These are phyloP conservation scores for Cordyceps fumosorosea DNA, from an alignment of 2,329 filamentous ascomycete genomes.

Conservation along the genomic window DNA sequence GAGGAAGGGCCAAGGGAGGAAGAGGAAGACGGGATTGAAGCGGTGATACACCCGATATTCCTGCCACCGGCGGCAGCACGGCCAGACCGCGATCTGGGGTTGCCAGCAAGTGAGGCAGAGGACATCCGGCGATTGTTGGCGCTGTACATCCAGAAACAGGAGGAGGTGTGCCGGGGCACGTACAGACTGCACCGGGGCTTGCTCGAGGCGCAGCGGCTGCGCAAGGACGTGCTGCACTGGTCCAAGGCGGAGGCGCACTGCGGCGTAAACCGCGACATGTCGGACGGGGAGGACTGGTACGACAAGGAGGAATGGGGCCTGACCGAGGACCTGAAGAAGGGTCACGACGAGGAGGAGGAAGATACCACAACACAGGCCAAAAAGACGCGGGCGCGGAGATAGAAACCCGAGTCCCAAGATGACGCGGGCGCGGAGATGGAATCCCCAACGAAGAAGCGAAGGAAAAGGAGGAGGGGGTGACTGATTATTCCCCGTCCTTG, in stretches of 20 bases:
- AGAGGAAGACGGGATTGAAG: constrained; percentile 27
- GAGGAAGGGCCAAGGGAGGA: background rate
- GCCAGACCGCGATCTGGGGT: constrained; percentile 63
- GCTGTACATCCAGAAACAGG: constrained; percentile 77
- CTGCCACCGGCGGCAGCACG: constrained; percentile 54
- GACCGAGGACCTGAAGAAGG: constrained; percentile 70
- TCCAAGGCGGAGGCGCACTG: constrained; percentile 71
- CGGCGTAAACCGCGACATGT: constrained; percentile 64
- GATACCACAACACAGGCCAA: constrained; percentile 52
- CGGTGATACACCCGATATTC: constrained; percentile 70
- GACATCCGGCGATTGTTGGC: constrained; percentile 68
- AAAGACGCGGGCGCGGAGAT: constrained; percentile 52
- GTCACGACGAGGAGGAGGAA: constrained; percentile 76
- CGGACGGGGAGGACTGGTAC: constrained; percentile 85
- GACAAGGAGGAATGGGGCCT: constrained; percentile 75
- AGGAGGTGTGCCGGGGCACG: constrained; percentile 70
- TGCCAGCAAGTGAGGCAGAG: constrained; percentile 69
- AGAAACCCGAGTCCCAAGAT: constrained; percentile 41
- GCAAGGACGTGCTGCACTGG: constrained; percentile 66
- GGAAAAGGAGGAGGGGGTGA: background rate
- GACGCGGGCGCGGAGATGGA: constrained; percentile 46
- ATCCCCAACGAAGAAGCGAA: background rate
- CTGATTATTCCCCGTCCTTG: background rate
- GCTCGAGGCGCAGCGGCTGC: constrained; percentile 63
- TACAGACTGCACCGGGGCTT: constrained; percentile 63